Base-by-base conservation (phyloP, 352 stramenopile species). In the Phytopythium litorale region DNA sequence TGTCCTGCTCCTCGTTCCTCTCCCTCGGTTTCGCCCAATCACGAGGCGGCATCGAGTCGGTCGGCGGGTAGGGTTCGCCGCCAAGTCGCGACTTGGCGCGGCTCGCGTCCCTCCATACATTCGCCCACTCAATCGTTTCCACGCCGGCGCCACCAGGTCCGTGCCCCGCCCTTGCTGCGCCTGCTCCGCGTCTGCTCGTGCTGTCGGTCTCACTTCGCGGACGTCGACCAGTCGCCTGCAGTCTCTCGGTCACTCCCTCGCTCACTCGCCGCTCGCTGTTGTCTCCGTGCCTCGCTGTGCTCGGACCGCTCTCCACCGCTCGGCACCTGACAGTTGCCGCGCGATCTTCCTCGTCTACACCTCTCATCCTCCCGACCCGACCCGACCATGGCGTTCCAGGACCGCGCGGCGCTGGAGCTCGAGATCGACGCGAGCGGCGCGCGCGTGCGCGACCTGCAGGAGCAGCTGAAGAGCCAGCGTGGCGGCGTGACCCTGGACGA, bases 391-490 rank as follows among this genome's bases (percentile, higher is more conserved):
- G 75, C 71, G 63, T 88, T 87, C 50, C 64, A 72, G 19, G 70
- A 70, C 50, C 75, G 72, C 61, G 43, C 58, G 25, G 67, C 66
- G 42, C 62, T 91, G 30, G 73, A 89, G 69, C 53, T 71, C 32
- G 83, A 71, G 49, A 89, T 92, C 54, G 81, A 87, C 5, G 59
- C 68, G 59, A 78, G 73, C 56, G 84, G 79, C 25, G 38, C 61
- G 46, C 73, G 66, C 38, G 81, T 92, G 63, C 81, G 83, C 18
- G 46, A 73, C 23, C 61, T 91, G 53, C 79, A 90, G 72, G 78
- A 89, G 56, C 50, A 46, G 37, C 66, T 77, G 54, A 70, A 70
- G 32, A 78, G 76, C 53, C 79, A 87, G 61, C 70, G 60, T 53
- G 77, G 72, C 50, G 61, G 70, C 28, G 66, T 83, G 42, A 73